A percentile compares a stretch with the other conserved stretches of the same genome.
These are phyloP conservation scores for Pseudogymnoascus verrucosus DNA, from an alignment of 2,329 filamentous ascomycete genomes.

Conservation along the genomic window DNA sequence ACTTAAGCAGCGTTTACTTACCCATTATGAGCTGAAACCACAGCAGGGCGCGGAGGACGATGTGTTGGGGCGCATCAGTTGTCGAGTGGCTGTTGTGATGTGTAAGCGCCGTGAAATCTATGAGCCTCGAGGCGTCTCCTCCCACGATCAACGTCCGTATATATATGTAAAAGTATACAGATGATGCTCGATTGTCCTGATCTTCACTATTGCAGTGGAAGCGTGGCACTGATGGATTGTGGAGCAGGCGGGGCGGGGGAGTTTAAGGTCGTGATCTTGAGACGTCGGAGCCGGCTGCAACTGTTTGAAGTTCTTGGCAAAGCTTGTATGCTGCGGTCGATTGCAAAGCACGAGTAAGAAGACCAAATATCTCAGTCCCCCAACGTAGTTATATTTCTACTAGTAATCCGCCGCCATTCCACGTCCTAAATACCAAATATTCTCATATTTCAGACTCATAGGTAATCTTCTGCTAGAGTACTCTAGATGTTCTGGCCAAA, in stretches of 20 bases:
- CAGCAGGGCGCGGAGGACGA: not conserved
- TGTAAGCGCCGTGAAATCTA: not conserved
- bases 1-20: not conserved
- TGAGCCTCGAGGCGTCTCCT: not conserved
- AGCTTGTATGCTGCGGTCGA: not conserved
- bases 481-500: not conserved
- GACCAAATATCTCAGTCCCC: not conserved
- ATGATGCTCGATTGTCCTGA: not conserved
- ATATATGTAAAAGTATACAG: not conserved
- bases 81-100: not conserved
- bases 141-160: not conserved
- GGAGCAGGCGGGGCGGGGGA: constrained; percentile 3
- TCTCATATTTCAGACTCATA: not conserved
- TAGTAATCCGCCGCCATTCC: not conserved
- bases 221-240: not conserved
- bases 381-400: not conserved
- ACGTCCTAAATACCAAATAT: not conserved
- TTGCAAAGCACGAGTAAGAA: not conserved
- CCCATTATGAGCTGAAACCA: constrained; percentile 3
- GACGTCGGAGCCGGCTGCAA: not conserved
- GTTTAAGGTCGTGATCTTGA: not conserved
- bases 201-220: not conserved
- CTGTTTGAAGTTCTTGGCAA: not conserved
- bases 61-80: not conserved
- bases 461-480: not conserved